Percentiles rank a stretch among this genome's conserved stretches.
phyloP scores from a whole-genome alignment of 108 stramenopile species.

The Seminavis robusta region DNA sequence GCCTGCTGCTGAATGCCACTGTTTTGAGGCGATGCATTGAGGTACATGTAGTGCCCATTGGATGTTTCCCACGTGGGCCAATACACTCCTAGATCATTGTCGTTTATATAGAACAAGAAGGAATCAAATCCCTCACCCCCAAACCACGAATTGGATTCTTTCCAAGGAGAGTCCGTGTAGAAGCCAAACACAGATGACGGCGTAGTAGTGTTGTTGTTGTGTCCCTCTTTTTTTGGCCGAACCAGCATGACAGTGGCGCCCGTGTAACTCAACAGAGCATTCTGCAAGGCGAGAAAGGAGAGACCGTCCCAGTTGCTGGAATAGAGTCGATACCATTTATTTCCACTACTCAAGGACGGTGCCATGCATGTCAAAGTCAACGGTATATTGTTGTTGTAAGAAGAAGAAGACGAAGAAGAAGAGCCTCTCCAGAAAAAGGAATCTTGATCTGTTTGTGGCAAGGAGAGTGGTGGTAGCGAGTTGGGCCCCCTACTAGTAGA shows the following conservation, averaged over 20 bases:
- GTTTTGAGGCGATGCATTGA: not conserved
- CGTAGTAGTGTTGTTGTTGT: too few species aligned
- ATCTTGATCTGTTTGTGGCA: too few species aligned
- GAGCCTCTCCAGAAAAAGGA: too few species aligned
- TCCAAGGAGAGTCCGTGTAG: slow-evolving; percentile 26
- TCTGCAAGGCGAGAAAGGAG: slow-evolving; percentile 19
- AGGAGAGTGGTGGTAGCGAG: too few species aligned
- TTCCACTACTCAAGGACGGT: not conserved
- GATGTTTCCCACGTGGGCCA: not conserved
- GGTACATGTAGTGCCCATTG: not conserved
- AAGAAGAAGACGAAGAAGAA: too few species aligned
- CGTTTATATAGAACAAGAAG: slow-evolving; percentile 5
- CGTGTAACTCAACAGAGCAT: slow-evolving; percentile 22
- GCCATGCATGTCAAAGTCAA: slow-evolving; percentile 2
- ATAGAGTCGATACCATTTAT: slow-evolving; percentile 16
- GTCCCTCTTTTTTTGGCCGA: too few species aligned
- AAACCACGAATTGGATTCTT: slow-evolving; percentile 15
- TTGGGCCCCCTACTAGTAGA: not conserved
- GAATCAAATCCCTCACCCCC: not conserved
- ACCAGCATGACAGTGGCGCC: slow-evolving; percentile 28
- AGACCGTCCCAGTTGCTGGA: slow-evolving; percentile 22
- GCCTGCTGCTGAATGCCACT: not conserved
- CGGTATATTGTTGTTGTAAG: slow-evolving; percentile 7
- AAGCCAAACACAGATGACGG: slow-evolving; percentile 17
- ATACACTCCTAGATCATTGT: not conserved